Evolutionary conservation across 371 early-diverging fungal genomes (phyloP), one percentile per base, ranked within the genome.

Genomic region (Cladochytrium tenue): DNA sequence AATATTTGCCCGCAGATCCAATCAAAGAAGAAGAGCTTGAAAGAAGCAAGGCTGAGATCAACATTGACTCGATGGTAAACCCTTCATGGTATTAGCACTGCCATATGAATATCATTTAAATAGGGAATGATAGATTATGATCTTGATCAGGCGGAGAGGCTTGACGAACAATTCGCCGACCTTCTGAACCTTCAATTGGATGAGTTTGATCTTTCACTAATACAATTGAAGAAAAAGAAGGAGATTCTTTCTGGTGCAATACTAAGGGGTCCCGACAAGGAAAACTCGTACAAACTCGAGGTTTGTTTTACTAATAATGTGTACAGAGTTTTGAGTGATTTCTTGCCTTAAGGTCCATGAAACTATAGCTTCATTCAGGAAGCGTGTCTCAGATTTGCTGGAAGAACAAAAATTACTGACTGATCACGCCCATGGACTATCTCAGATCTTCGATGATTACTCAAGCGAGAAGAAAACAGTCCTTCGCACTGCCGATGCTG

Each of bases 141-240:
- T 56, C 34, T 81, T 0, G 67, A 70, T 53, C 79, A 81, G 59
- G 76, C 75, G 0, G 70, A 76, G 32, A 58, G 71, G n/a, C 65
- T 81, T 3, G 64, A 79, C 25, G 69, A 67, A 32, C 82, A 81
- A 62, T 76, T 81, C 58, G 69, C 74, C 1, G 79, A 77, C 34
- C 74, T 79, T 13, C 60, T 81, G 20, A 73, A 81, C 53, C 68
- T 59, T 56, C 74, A 78, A 53, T 62, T 81, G 36, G 82, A 81
- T 59, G 82, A 81, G 50, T 81, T 76, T 62, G 82, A 81, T 15
- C 32, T 71, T 34, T 56, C 72, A 17, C 68, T 81, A 0, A 51
- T 68, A 15, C 79, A 81, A 58, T 57, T 79, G 10, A 59, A 60
- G 2, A 75, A 76, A 36, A 79, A 79, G 62, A 59, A 55, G 32